phyloP scores from a whole-genome alignment of 345 rosid species.

The Camelina neglecta region DNA sequence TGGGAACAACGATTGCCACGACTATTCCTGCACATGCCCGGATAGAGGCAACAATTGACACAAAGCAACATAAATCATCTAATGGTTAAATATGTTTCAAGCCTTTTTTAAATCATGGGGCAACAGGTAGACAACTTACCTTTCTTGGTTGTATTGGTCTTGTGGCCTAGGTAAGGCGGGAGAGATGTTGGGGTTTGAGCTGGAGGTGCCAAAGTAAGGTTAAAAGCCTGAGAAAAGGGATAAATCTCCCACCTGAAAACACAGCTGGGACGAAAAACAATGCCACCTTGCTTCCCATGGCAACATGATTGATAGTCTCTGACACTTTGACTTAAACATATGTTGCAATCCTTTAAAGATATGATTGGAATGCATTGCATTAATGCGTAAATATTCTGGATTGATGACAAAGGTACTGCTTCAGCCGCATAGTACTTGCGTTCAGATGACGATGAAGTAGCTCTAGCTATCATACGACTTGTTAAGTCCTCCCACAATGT shows the following conservation, averaged over 20 bases:
- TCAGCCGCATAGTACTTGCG: background rate
- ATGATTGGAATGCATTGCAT: constrained; percentile 1
- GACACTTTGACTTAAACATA: constrained; percentile 18
- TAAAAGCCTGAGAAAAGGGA: constrained; percentile 20
- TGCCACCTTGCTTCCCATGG: constrained; percentile 16
- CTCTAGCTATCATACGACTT: constrained; percentile 25
- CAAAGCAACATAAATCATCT: background rate
- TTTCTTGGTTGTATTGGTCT: constrained; percentile 1
- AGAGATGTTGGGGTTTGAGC: constrained; percentile 7
- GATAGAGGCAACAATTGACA: background rate
- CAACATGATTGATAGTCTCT: constrained; percentile 12
- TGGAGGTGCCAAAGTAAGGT: background rate
- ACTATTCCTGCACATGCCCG: constrained; percentile 10
- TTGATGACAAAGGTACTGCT: background rate
- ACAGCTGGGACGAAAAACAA: constrained; percentile 29
- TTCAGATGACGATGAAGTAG: constrained; percentile 22
- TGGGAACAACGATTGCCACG: background rate
- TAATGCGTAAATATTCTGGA: background rate
- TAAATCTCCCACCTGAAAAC: constrained; percentile 23
- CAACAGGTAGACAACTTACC: background rate
- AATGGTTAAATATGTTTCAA: background rate
- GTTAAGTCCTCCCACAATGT: constrained; percentile 20
- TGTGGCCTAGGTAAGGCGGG: background rate
- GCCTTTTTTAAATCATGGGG: background rate
- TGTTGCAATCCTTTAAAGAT: constrained; percentile 13